Base-by-base conservation (phyloP, 345 rosid genomes). In the Ricinus communis region DNA sequence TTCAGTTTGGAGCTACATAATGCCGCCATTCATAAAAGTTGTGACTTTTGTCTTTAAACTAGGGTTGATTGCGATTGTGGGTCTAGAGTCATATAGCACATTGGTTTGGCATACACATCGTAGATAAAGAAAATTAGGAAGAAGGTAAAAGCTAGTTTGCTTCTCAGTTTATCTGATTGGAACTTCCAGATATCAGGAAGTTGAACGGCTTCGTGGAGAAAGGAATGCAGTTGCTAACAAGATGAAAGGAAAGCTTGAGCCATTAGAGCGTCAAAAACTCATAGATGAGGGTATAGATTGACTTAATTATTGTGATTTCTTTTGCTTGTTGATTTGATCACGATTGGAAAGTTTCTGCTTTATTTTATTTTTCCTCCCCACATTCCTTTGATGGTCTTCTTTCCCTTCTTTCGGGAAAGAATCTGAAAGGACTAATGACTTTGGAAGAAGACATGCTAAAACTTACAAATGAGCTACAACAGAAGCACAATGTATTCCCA, bases 161-260 rank as follows among this genome's bases (percentile, higher is more conserved):
- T 70, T 75, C 76, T 73, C 65, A 76, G 72, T 69, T 76, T 77
- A 84, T 87, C 93, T 88, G 86, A 88, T 85, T 79, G 75, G 77
- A 25, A 62, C 71, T 80, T 72, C 77, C 91, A 87, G 93, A 84
- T 85, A 79, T 83, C 98, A 90, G 95, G 96, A 90, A 86, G 95
- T 94, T 73, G 91, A 86, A 76, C 55, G 84, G 81, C 84, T 91
- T 79, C 87, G 95, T 1, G 87, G 80, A 82, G 95, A 91, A 75
- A 88, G 98, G 81, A 94, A 94, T 84, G 79, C 61, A 0, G 93
- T 91, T 46, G 96, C 93, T 0, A 94, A 87, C 82, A 91, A 85
- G 89, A 90, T 90, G 96, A 90, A 94, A 80, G 92, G 92, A 70
- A 94, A 91, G 73, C 66, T 88, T 36, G 90, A 91, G 69, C 84